These are phyloP conservation scores for Exophiala sp. DNA, from an alignment of 2,329 filamentous ascomycete species.

Conservation along the genomic window DNA sequence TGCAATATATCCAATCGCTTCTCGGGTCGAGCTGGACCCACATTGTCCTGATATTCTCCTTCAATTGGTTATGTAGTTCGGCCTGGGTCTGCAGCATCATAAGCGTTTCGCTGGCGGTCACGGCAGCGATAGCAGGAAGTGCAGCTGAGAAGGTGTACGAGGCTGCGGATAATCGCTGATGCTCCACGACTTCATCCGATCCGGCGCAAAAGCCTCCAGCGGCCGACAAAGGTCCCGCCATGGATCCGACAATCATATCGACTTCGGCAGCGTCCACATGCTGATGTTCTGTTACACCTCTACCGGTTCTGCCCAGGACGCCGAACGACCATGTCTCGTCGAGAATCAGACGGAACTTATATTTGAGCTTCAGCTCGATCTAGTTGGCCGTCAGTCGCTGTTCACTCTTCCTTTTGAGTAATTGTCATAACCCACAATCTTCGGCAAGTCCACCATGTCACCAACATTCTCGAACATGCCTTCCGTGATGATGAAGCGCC, in stretches of 20 bases:
- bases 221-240: slow-evolving; percentile 84
- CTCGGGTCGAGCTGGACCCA: slow-evolving; percentile 82
- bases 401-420: not conserved
- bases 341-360: slow-evolving; percentile 96
- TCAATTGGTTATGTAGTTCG: slow-evolving; percentile 71
- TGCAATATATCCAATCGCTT: slow-evolving; percentile 87
- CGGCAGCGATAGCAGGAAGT: slow-evolving; percentile 86
- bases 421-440: slow-evolving; percentile 58
- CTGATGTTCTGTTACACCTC: slow-evolving; percentile 90
- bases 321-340: slow-evolving; percentile 98
- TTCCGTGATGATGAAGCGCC: slow-evolving; percentile 94
- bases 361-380: slow-evolving; percentile 89
- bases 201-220: slow-evolving; percentile 96
- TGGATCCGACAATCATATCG: slow-evolving; percentile 94
- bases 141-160: slow-evolving; percentile 96
- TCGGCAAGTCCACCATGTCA: slow-evolving; percentile 79
- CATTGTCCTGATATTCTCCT: slow-evolving; percentile 85
- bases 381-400: slow-evolving; percentile 33
- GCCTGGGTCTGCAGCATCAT: slow-evolving; percentile 82
- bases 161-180: slow-evolving; percentile 88
- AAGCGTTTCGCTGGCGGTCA: slow-evolving; percentile 91
- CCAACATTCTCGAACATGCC: slow-evolving; percentile 88
- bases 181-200: slow-evolving; percentile 84
- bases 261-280: slow-evolving; percentile 91
- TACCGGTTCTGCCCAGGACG: slow-evolving; percentile 83